Base-by-base conservation (phyloP, 116 monocot species). In the Dioscorea cayenensis region DNA sequence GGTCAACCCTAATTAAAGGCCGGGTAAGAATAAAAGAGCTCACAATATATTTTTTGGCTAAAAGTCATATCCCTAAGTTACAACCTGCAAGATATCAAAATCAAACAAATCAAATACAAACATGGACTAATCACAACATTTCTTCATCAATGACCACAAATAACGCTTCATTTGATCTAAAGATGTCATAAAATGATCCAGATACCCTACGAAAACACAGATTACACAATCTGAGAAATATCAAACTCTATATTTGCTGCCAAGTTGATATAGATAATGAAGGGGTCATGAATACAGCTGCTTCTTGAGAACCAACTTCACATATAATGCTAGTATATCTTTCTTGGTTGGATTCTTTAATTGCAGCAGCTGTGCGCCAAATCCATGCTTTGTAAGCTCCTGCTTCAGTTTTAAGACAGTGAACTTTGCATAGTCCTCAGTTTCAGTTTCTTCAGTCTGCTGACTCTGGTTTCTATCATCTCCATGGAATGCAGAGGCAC, bases 381-480 rank as follows among this genome's bases (percentile, higher is more conserved):
- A 90, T 8, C 90, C 90, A 63, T 86, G 84, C 66, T 83, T 90
- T 5, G 86, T 93, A 22, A 97, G 90, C 77, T 97, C 96, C 68
- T 90, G 86, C 70, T 86, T 97, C 65, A 97, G 77, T 59, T 92
- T 85, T 7, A 80, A 43, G 19, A 86, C 73, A 2, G 96, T 97
- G 36, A 90, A 78, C 76, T 90, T 97, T 6, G 59, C 83, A 64
- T 92, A 77, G 66, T 93, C 93, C 66, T 81, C 86, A 1, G 78
- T 28, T 21, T 81, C 79, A n/a, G 63, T 78, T 70, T 77, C 83
- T 23, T 75, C 59, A 50, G 67, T 38, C 14, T 64, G 77, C 21
- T 51, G 63, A 59, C 81, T 75, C 28, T 68, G 78, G 38, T 69
- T 85, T 6, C 20, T 43, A 2, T 85, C 91, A 60, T 84, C 90